Evolutionary conservation across 2,329 filamentous ascomycete species (phyloP).

Genomic region (Cryphonectria radicalis): DNA sequence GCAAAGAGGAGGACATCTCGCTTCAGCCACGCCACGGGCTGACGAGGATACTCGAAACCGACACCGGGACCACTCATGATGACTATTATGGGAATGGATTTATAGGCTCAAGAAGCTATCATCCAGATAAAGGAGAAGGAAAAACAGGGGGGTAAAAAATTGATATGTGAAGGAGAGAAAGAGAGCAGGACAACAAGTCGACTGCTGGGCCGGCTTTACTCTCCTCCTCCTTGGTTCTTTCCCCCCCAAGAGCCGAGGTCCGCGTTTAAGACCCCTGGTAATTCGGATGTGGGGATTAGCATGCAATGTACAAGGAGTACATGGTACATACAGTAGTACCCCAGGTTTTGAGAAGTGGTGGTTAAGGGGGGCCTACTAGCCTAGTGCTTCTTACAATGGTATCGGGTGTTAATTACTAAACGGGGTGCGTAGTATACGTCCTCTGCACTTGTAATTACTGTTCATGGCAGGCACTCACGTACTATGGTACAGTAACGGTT

Average conservation of each 20-base stretch:
- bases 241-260: slow-evolving; percentile 27
- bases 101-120: slow-evolving; percentile 22
- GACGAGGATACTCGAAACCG: slow-evolving; percentile 79
- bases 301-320: not conserved
- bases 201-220: not conserved
- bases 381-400: not conserved
- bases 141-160: not conserved
- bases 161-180: not conserved
- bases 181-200: not conserved
- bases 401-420: not conserved
- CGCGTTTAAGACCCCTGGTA: slow-evolving; percentile 16
- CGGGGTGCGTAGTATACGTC: not conserved
- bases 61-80: slow-evolving; percentile 57
- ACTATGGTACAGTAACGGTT: not conserved
- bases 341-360: not conserved
- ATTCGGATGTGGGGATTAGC: slow-evolving; percentile 21
- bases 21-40: slow-evolving; percentile 83
- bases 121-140: not conserved
- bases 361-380: not conserved
- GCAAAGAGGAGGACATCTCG: slow-evolving; percentile 89
- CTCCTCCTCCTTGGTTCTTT: not conserved
- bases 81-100: slow-evolving; percentile 6
- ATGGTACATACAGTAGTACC: not conserved
- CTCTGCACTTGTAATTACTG: not conserved
- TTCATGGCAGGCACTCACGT: not conserved